Percentiles rank a stretch among this genome's conserved stretches.
phyloP scores from a whole-genome alignment of 306 rosid species.

The Acacia crassicarpa region DNA sequence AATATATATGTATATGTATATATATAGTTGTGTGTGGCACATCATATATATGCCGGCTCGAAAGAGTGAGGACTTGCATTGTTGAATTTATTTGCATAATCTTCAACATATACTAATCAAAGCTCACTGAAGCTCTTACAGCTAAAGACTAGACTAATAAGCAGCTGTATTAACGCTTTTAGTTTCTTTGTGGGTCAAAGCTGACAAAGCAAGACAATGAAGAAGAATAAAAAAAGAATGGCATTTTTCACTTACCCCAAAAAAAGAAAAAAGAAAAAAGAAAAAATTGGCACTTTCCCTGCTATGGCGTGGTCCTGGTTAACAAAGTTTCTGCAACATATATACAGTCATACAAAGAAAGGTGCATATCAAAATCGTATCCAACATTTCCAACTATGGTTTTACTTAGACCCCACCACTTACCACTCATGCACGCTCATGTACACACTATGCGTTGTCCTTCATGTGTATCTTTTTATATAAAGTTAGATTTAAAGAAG shows the following conservation, averaged over 20 bases:
- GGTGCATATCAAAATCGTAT: neutral
- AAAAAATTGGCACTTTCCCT: neutral
- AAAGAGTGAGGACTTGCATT: neutral
- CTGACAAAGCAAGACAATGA: neutral
- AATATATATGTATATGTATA: too few relatives aligned
- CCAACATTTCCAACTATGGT: neutral
- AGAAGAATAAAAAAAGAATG: neutral
- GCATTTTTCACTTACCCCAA: neutral
- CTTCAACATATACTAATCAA: neutral
- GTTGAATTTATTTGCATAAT: neutral
- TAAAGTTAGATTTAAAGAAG: neutral
- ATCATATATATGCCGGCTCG: neutral
- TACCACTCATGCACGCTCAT: neutral
- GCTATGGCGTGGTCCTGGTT: neutral
- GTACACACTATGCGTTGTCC: neutral
- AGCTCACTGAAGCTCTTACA: neutral
- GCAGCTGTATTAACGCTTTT: neutral
- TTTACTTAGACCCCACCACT: neutral
- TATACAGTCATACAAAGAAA: neutral
- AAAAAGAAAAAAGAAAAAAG: too few relatives aligned
- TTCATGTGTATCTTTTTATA: slow-evolving; percentile 2
- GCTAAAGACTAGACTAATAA: neutral
- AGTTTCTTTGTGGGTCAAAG: neutral
- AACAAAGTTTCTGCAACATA: neutral
- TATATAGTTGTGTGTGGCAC: neutral